phyloP scores from a whole-genome alignment of 495 filamentous ascomycete genomes.

The Terfezia boudieri region DNA sequence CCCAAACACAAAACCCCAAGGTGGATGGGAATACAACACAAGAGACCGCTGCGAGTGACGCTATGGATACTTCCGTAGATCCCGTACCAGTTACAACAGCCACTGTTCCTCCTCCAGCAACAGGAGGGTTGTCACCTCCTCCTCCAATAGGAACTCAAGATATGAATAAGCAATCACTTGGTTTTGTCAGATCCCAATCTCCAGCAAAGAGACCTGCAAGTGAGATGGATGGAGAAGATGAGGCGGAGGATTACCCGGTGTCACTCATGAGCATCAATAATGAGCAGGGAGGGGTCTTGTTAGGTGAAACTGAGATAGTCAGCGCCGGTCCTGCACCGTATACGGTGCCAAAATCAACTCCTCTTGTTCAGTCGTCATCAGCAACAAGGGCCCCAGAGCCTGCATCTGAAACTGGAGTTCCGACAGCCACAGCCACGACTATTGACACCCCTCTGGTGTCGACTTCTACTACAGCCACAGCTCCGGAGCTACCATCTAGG shows the following conservation, averaged over 20 bases:
- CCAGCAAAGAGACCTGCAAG: slow-evolving; percentile 15
- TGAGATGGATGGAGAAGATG: slow-evolving; percentile 4
- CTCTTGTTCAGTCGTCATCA: slow-evolving; percentile 1
- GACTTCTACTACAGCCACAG: not conserved
- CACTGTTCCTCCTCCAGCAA: not conserved
- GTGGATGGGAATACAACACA: too few relatives aligned
- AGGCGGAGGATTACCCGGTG: slow-evolving; percentile 14
- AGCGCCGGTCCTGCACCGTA: not conserved
- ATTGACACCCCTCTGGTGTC: not conserved
- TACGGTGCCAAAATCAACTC: not conserved
- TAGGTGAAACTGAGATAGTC: slow-evolving; percentile 9
- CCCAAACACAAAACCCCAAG: too few relatives aligned
- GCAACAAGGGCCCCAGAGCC: slow-evolving; percentile 3
- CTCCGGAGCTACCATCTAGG: not conserved
- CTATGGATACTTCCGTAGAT: not conserved
- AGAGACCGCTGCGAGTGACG: not conserved
- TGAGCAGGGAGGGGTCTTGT: slow-evolving; percentile 19
- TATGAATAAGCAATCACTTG: not conserved
- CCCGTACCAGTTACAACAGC: not conserved
- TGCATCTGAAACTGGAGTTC: slow-evolving; percentile 2
- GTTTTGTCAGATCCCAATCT: slow-evolving; percentile 13
- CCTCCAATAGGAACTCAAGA: not conserved
- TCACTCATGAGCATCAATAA: slow-evolving; percentile 2
- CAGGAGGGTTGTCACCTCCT: not conserved
- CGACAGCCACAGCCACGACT: not conserved